Conservation (phyloP, 805 yeast species). For the Candida hungchunana region DNA sequence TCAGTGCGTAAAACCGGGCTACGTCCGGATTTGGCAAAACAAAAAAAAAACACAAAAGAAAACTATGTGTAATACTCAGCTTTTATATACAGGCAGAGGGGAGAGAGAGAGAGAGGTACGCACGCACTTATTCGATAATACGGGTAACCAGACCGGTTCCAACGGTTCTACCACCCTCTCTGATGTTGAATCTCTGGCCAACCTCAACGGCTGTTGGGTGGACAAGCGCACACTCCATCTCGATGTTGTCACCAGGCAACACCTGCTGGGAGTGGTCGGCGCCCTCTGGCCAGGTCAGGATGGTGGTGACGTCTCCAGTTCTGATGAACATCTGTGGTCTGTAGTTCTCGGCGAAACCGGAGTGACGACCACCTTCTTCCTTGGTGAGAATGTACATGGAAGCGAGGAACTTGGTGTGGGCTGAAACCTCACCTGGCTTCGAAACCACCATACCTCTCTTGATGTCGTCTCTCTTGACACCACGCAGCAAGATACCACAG, state of each 20-base stretch:
- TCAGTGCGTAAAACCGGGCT: no score
- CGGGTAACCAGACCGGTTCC: constrained; percentile 98
- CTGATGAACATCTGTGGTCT: constrained; percentile 97
- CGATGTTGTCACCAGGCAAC: constrained; percentile 97
- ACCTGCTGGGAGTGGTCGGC: constrained; percentile 87
- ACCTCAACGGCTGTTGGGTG: constrained; percentile 92
- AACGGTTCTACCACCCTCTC: constrained; percentile 99
- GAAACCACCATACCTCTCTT: constrained; percentile 97
- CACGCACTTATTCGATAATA: constrained; percentile 63
- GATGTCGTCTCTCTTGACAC: constrained; percentile 96
- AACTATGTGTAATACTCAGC: no score
- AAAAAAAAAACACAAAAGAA: no score
- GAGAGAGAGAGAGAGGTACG: background rate
- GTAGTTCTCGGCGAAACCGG: constrained; percentile 94
- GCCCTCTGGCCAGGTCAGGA: constrained; percentile 80
- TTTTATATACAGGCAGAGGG: background rate
- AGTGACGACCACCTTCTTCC: constrained; percentile 99
- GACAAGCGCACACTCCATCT: constrained; percentile 86
- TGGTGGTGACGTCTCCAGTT: constrained; percentile 93
- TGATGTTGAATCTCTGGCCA: constrained; percentile 97
- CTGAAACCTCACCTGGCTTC: constrained; percentile 86
- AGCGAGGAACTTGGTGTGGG: constrained; percentile 91
- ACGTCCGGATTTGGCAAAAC: no score
- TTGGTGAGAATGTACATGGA: constrained; percentile 88
- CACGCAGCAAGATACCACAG: constrained; percentile 96